phyloP scores from a whole-genome alignment of 140 eudicot species.

The Flaveria floridana region DNA sequence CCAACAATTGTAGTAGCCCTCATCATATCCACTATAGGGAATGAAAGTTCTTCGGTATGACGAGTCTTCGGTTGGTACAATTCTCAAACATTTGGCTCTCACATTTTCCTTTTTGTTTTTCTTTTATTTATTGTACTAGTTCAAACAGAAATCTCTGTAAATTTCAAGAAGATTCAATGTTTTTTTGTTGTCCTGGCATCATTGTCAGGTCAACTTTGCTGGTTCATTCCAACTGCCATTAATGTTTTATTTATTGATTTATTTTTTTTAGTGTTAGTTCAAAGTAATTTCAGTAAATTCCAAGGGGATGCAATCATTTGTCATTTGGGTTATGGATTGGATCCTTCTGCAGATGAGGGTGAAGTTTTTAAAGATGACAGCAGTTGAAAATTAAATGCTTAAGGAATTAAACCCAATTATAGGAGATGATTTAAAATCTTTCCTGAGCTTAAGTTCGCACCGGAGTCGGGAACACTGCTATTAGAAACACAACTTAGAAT shows the following conservation, averaged over 20 bases:
- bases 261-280: neutral
- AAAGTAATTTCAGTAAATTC: neutral
- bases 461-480: too few species aligned
- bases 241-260: neutral
- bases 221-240: neutral
- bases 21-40: constrained; percentile 23
- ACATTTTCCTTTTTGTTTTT: constrained; percentile 26
- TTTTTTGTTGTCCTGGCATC: constrained; percentile 32
- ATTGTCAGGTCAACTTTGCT: constrained; percentile 33
- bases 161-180: constrained; percentile 39
- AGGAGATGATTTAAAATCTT: too few species aligned
- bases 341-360: too few species aligned
- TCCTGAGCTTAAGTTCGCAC: too few species aligned
- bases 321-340: too few species aligned
- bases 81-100: constrained; percentile 30
- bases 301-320: neutral
- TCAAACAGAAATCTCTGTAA: constrained; percentile 42
- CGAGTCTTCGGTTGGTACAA: constrained; percentile 30
- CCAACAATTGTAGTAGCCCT: constrained; percentile 13
- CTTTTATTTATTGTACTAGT: constrained; percentile 21
- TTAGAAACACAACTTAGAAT: too few species aligned
- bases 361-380: too few species aligned
- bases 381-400: too few species aligned
- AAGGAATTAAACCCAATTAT: too few species aligned
- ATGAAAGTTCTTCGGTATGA: constrained; percentile 30